These are phyloP conservation scores for Blastomyces percursus DNA, from an alignment of 2,329 filamentous ascomycete genomes.

Conservation along the genomic window DNA sequence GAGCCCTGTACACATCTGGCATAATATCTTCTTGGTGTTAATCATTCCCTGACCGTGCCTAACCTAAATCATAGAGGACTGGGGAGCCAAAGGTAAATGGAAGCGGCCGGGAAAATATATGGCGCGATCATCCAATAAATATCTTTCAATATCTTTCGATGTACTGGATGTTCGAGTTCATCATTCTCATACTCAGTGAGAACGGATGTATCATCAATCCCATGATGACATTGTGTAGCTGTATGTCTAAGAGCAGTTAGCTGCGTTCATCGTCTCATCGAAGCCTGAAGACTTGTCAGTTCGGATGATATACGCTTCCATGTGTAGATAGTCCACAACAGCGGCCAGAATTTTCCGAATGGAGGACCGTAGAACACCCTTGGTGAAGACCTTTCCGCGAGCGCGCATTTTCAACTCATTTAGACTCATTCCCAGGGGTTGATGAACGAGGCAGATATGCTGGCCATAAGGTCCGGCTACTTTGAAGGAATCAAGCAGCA, in stretches of 20 bases:
- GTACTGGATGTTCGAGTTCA: slow-evolving; percentile 20
- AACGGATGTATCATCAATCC: slow-evolving; percentile 22
- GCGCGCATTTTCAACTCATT: slow-evolving; percentile 8
- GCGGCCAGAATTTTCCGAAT: slow-evolving; percentile 17
- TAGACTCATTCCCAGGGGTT: slow-evolving; percentile 11
- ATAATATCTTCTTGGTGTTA: slow-evolving; percentile 10
- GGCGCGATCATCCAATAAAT: slow-evolving; percentile 13
- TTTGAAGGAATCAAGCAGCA: slow-evolving; percentile 19
- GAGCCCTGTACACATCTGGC: slow-evolving; percentile 10
- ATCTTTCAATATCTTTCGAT: slow-evolving; percentile 23
- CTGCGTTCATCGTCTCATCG: too few relatives aligned
- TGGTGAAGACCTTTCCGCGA: slow-evolving; percentile 9
- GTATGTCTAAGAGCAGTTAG: slow-evolving; percentile 18
- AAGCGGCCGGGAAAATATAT: slow-evolving; percentile 10
- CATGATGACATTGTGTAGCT: slow-evolving; percentile 25
- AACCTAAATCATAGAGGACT: slow-evolving; percentile 11
- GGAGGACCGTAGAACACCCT: slow-evolving; percentile 17
- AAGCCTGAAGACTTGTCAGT: slow-evolving; percentile 13
- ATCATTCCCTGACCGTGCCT: slow-evolving; percentile 1
- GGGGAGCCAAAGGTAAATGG: slow-evolving; percentile 2
- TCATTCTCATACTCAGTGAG: slow-evolving; percentile 21
- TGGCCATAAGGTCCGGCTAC: slow-evolving; percentile 13
- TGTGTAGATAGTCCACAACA: slow-evolving; percentile 25
- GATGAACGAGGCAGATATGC: slow-evolving; percentile 11
- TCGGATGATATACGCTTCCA: slow-evolving; percentile 19